Conservation (phyloP, 2,329 filamentous ascomycete species). For the Cercospora berteroae region DNA sequence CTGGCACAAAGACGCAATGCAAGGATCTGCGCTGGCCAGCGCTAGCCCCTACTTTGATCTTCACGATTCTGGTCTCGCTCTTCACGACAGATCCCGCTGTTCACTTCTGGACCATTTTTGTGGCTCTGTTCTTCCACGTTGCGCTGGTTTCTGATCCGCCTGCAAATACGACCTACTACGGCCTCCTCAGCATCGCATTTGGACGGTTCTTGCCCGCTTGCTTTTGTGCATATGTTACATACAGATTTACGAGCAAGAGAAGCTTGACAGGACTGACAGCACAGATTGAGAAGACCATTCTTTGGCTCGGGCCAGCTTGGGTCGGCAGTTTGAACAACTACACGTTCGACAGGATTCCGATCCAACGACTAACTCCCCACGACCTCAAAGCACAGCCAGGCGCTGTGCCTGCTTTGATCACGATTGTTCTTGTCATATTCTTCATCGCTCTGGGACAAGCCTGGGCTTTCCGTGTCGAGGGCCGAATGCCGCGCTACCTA, state of each 20-base stretch:
- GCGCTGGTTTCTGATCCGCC: constrained; percentile 88
- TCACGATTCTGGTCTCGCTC: constrained; percentile 73
- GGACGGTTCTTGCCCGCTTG: constrained; percentile 82
- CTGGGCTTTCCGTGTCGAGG: constrained; percentile 83
- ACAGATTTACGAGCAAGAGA: constrained; percentile 74
- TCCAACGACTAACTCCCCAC: constrained; percentile 84
- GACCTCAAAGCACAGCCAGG: constrained; percentile 88
- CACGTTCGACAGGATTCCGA: constrained; percentile 90
- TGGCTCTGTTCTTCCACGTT: constrained; percentile 83
- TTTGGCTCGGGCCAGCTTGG: constrained; percentile 90
- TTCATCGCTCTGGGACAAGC: constrained; percentile 71
- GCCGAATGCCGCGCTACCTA: constrained; percentile 73
- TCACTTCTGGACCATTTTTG: constrained; percentile 82
- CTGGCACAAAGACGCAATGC: constrained; percentile 62
- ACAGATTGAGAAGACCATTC: constrained; percentile 82
- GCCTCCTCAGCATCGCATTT: constrained; percentile 72
- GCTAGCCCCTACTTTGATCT: constrained; percentile 75
- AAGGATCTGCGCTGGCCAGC: constrained; percentile 81
- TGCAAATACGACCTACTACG: constrained; percentile 60
- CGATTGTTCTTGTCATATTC: constrained; percentile 70
- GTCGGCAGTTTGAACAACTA: constrained; percentile 91
- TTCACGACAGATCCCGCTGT: constrained; percentile 75
- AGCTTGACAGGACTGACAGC: constrained; percentile 71
- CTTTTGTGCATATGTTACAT: constrained; percentile 85
- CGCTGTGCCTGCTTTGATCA: constrained; percentile 74